Evolutionary conservation across 169 alveolate genomes (phyloP).

Genomic region (Fabrea salina): DNA sequence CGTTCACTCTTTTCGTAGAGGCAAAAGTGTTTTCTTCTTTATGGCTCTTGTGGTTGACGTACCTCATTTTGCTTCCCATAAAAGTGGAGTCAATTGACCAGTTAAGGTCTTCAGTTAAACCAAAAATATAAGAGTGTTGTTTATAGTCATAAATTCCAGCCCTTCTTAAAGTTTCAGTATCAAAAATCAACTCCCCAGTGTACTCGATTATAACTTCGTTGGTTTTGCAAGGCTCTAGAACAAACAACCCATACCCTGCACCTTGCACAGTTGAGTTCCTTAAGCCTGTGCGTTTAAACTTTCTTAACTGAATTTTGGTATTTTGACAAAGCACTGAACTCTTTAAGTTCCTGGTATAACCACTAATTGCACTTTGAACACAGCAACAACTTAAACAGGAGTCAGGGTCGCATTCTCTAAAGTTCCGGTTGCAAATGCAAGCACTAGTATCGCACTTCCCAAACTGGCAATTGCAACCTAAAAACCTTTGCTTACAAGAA

Average conservation of each 20-base stretch:
- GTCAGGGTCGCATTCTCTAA: slow-evolving; percentile 28
- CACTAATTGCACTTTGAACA: background rate
- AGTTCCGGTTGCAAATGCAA: background rate
- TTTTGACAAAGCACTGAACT: background rate
- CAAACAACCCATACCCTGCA: slow-evolving; percentile 2
- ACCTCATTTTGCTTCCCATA: slow-evolving; percentile 19
- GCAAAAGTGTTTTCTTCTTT: background rate
- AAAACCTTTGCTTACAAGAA: background rate
- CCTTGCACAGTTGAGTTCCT: background rate
- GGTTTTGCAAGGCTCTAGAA: background rate
- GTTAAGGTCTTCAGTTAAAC: background rate
- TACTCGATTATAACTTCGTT: background rate
- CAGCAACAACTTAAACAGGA: background rate
- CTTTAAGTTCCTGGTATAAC: background rate
- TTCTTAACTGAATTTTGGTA: background rate
- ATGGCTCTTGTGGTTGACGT: slow-evolving; percentile 21
- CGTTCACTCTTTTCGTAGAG: background rate
- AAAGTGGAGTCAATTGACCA: slow-evolving; percentile 20
- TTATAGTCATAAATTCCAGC: slow-evolving; percentile 21
- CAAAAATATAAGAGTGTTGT: slow-evolving; percentile 3
- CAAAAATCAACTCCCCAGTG: background rate
- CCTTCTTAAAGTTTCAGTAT: slow-evolving; percentile 20
- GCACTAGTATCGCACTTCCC: slow-evolving; percentile 5
- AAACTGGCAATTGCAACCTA: slow-evolving; percentile 24
- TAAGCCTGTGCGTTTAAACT: background rate